Base-by-base conservation (phyloP, 164 flowering plant species). In the Echeveria elegans region DNA sequence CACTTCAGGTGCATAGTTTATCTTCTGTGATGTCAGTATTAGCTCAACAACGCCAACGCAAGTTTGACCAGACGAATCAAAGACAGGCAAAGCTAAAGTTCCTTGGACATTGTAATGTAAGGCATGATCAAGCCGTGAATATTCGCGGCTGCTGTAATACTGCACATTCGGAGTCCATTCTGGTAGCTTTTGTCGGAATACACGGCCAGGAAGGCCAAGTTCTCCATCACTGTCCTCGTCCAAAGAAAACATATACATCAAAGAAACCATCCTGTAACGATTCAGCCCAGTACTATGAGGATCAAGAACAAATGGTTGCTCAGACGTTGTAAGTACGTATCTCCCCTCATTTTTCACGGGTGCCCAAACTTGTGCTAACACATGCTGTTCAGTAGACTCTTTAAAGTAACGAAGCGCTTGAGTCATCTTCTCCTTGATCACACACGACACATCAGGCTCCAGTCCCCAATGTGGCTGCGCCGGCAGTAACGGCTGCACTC, bases 151-250 rank as follows among this genome's bases (percentile, higher is more conserved):
- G 40, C 90, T 82, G 72, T 95, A 95, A 70, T 85, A 95, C 79
- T 87, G 96, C 64, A 95, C 99, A 82, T 95, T 84, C 12, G 97
- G 99, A 65, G 94, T 91, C 99, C 99, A 95, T 74, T 95, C 99
- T 0, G 97, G 99, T 75, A 85, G 66, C 58, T 84, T 91, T 47
- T 82, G 82, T 72, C 80, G 71, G 71, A 91, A 95, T 72, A 95
- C 99, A 68, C 99, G 96, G 30, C 91, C 99, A 50, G 99, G 99
- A 69, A 95, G 92, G 66, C 99, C 97, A 52, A 87, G 80, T 26
- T 79, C 81, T 68, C 79, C 84, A 67, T 87, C 89, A 43, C 66
- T 76, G 65, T 85, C 96, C 43, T 81, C 96, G 70, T 89, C 97
- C 69, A 81, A 78, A 40, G 89, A 77, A 76, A 95, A 95, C 79